A percentile compares a stretch with the other conserved stretches of the same genome.
phyloP scores from a whole-genome alignment of 2,329 filamentous ascomycete genomes.

The Colletotrichum spinosum region DNA sequence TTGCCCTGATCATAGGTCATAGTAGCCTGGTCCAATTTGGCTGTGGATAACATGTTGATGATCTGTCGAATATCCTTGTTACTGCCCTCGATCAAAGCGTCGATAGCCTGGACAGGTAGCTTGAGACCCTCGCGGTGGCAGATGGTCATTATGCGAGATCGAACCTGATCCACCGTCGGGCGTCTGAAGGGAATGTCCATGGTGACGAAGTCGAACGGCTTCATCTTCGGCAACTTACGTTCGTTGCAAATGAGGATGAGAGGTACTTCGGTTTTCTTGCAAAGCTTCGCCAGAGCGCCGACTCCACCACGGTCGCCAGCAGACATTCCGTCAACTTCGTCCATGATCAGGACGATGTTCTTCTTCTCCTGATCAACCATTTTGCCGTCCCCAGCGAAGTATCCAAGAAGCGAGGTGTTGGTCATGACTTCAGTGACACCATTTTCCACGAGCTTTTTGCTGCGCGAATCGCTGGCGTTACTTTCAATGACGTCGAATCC shows the following conservation, averaged over 20 bases:
- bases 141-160: slow-evolving; percentile 93
- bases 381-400: slow-evolving; percentile 87
- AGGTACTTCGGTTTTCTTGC: slow-evolving; percentile 93
- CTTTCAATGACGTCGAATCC: slow-evolving; percentile 95
- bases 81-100: slow-evolving; percentile 94
- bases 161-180: slow-evolving; percentile 90
- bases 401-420: slow-evolving; percentile 92
- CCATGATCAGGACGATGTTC: slow-evolving; percentile 97
- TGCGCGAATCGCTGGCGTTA: slow-evolving; percentile 95
- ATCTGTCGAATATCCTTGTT: slow-evolving; percentile 97
- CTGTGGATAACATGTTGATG: slow-evolving; percentile 97
- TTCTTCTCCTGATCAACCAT: slow-evolving; percentile 84
- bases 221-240: slow-evolving; percentile 94
- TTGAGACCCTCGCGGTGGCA: slow-evolving; percentile 92
- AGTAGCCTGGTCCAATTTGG: slow-evolving; percentile 84
- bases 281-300: slow-evolving; percentile 91
- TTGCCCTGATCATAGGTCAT: slow-evolving; percentile 90
- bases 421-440: slow-evolving; percentile 92
- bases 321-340: slow-evolving; percentile 99
- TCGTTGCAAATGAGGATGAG: slow-evolving; percentile 99
- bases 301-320: slow-evolving; percentile 96
- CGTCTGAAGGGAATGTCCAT: slow-evolving; percentile 89
- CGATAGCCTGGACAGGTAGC: slow-evolving; percentile 84
- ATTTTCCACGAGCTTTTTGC: slow-evolving; percentile 93
- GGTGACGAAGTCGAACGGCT: slow-evolving; percentile 89